A percentile compares a stretch with the other conserved stretches of the same genome.
Conservation (phyloP, 495 filamentous ascomycete species). For the Penicillium angulare region DNA sequence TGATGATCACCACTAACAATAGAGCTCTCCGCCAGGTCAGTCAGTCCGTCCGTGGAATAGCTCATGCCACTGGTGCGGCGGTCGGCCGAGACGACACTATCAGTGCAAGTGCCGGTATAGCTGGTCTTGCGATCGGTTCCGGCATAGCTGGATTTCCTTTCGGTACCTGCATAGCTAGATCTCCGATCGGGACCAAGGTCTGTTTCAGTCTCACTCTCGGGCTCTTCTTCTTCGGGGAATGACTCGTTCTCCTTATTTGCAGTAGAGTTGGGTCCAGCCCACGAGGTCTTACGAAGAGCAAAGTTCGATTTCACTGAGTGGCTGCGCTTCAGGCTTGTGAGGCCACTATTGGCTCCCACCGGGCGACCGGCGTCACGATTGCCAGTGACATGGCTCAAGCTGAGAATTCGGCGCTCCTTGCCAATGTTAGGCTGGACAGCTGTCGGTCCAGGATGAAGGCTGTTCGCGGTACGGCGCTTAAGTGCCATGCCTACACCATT, state of each 20-base stretch:
- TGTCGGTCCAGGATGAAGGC: slow-evolving; percentile 44
- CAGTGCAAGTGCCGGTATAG: slow-evolving; percentile 37
- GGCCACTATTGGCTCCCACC: slow-evolving; percentile 40
- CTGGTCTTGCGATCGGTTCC: slow-evolving; percentile 49
- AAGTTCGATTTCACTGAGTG: slow-evolving; percentile 69
- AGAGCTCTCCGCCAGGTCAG: slow-evolving; percentile 11
- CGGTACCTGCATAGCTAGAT: slow-evolving; percentile 42
- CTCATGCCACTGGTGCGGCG: slow-evolving; percentile 49
- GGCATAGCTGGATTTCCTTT: slow-evolving; percentile 34
- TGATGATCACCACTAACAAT: slow-evolving; percentile 6
- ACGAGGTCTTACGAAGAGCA: slow-evolving; percentile 68
- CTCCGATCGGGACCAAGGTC: slow-evolving; percentile 54
- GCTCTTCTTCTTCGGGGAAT: slow-evolving; percentile 54
- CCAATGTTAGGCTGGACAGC: slow-evolving; percentile 47
- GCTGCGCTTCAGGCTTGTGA: slow-evolving; percentile 60
- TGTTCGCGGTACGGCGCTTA: slow-evolving; percentile 44
- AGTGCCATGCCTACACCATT: slow-evolving; percentile 54
- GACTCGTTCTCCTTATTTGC: slow-evolving; percentile 63
- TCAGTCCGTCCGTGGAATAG: slow-evolving; percentile 21
- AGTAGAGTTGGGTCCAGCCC: slow-evolving; percentile 55
- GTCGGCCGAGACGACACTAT: slow-evolving; percentile 47
- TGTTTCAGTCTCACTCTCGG: slow-evolving; percentile 42
- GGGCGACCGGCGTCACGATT: slow-evolving; percentile 67
- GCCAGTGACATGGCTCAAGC: slow-evolving; percentile 80
- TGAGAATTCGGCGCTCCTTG: slow-evolving; percentile 73